Evolutionary conservation across 208 protist species (phyloP).

Genomic region (Acanthamoeba culbertsoni): DNA sequence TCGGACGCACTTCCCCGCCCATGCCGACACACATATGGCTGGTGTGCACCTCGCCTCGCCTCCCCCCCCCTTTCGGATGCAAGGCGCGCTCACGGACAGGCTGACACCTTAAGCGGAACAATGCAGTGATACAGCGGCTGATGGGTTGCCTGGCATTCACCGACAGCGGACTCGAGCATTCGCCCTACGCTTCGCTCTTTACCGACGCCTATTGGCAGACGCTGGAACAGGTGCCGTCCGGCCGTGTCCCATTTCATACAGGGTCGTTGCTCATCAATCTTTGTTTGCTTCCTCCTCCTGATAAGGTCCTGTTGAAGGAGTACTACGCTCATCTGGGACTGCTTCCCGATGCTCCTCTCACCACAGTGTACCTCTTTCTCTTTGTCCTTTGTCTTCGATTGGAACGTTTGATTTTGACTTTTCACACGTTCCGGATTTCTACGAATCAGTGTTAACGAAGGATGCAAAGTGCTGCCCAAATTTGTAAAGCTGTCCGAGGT

Average conservation of each 20-base stretch:
- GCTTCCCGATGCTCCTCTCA: not conserved
- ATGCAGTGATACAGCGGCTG: constrained; percentile 16
- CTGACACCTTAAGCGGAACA: not conserved
- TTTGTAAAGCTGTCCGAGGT: constrained; percentile 50
- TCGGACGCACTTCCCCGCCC: not conserved
- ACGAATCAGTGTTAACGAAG: not conserved
- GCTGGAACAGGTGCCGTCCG: not conserved
- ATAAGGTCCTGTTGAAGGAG: too few relatives aligned
- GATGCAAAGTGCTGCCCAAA: constrained; percentile 48
- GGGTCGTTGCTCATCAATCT: too few relatives aligned
- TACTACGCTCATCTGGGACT: not conserved
- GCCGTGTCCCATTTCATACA: not conserved
- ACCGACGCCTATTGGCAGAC: not conserved
- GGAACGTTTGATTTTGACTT: not conserved
- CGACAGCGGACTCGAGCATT: not conserved
- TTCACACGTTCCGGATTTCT: not conserved
- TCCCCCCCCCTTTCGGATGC: not conserved
- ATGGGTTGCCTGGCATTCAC: constrained; percentile 25
- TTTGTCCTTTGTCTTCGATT: not conserved
- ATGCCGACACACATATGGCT: constrained; percentile 2
- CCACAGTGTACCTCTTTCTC: not conserved
- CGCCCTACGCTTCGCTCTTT: constrained; percentile 38
- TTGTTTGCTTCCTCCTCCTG: not conserved
- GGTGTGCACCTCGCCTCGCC: not conserved
- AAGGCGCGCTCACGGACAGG: not conserved